Evolutionary conservation across 257 asterid species (phyloP), one percentile per base, ranked within the genome.

Genomic region (Solanum corneliomulleri): DNA sequence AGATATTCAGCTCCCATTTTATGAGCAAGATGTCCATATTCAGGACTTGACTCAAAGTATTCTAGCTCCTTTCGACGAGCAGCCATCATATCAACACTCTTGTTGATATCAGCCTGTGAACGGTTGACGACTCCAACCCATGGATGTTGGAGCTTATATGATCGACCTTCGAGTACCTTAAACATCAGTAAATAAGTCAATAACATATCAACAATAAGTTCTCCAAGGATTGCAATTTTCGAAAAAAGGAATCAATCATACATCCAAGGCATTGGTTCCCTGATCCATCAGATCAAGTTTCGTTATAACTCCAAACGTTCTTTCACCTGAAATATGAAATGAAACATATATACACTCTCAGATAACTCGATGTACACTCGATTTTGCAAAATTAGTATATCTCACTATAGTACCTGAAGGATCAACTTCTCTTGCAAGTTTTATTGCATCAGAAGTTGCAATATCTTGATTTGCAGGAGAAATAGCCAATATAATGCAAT

Each of bases 401-500:
- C 41, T 9, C 56, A 80, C 62, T 78, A 31, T 86, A 11, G 62
- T 91, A 96, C 99, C 98, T 81, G 98, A 81, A 70, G 98, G 97
- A 90, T 96, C 98, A 88, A 96, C 99, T 95, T 96, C 99, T 91
- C 93, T 93, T 87, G 99, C 98, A 82, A 96, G 98, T 91, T 96
- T 96, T 90, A 96, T 96, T 78, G 99, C 99, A 90, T 96, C 99
- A 9, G 99, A 96, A 88, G 99, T 96, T 83, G 99, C 99, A 72
- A 96, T 96, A 91, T 96, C 99, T 92, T 96, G 99, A 91, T 96
- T 96, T 81, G 99, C 99, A 41, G 99, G 99, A 89, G 99, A 96
- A 88, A 96, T 96, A 2, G 99, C 99, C 94, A 96, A 91, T 89
- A 96, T 96, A 71, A 96, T 96, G 94, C 98, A 93, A 92, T 93